Percentiles rank a stretch among this genome's conserved stretches.
Evolutionary conservation across 2,329 filamentous ascomycete genomes (phyloP).

Genomic region (Fusarium anthophilum): DNA sequence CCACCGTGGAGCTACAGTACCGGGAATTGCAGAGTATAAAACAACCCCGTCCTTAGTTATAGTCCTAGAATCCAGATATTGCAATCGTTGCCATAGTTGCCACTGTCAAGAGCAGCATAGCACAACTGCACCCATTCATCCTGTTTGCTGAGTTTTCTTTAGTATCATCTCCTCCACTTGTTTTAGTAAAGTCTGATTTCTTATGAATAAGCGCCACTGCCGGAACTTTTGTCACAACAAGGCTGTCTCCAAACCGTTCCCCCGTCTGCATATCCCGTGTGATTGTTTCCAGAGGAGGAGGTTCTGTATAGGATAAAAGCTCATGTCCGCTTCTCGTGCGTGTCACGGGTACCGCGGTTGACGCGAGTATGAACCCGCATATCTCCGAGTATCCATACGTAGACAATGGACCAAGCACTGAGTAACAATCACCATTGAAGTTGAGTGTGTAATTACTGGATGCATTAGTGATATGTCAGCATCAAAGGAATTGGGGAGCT

Average conservation of each 20-base stretch:
- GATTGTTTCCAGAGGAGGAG: not conserved
- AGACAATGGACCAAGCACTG: constrained; percentile 1
- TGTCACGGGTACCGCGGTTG: not conserved
- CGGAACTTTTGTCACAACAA: not conserved
- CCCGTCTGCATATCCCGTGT: not conserved
- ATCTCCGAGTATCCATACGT: constrained; percentile 2
- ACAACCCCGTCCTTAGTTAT: not conserved
- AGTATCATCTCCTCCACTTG: not conserved
- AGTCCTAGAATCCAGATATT: no score
- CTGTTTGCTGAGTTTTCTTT: not conserved
- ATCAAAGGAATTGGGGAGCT: no score
- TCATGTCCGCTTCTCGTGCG: not conserved
- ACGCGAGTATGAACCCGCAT: not conserved
- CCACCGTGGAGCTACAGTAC: not conserved
- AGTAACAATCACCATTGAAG: constrained; percentile 22
- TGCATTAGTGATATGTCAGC: not conserved
- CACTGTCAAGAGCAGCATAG: not conserved
- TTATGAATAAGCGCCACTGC: constrained; percentile 10
- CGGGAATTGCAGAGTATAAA: not conserved
- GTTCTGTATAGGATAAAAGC: not conserved
- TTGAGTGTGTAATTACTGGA: constrained; percentile 16
- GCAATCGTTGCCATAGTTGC: not conserved
- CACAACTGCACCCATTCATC: not conserved
- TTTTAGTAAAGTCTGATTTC: not conserved
- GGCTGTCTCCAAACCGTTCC: not conserved